phyloP scores from a whole-genome alignment of 2,329 filamentous ascomycete genomes.

The Colletotrichum cuscutae region DNA sequence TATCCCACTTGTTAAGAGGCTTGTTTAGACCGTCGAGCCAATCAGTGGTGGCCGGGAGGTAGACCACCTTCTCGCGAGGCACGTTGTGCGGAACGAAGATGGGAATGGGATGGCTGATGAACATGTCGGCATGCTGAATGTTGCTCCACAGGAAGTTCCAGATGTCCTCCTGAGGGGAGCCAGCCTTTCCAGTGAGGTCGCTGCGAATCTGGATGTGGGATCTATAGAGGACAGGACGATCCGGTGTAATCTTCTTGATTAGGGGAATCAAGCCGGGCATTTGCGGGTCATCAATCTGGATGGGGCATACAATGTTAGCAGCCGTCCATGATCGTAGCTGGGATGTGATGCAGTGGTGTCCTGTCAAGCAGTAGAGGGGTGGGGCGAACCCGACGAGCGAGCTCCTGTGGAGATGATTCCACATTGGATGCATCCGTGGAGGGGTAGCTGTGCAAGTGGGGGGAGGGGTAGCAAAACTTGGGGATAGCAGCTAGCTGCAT shows the following conservation, averaged over 20 bases:
- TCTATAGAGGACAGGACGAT: slow-evolving; percentile 82
- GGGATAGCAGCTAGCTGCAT: slow-evolving; percentile 7
- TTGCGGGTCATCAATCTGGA: slow-evolving; percentile 81
- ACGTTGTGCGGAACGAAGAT: slow-evolving; percentile 79
- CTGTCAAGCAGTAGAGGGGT: neutral
- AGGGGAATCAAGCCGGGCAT: slow-evolving; percentile 84
- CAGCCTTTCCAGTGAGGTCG: slow-evolving; percentile 72
- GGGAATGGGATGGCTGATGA: slow-evolving; percentile 84
- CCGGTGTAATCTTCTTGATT: slow-evolving; percentile 75
- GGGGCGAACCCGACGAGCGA: slow-evolving; percentile 6
- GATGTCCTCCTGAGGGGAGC: slow-evolving; percentile 75
- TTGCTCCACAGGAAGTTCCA: slow-evolving; percentile 82
- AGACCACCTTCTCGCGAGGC: slow-evolving; percentile 73
- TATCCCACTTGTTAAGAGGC: slow-evolving; percentile 74
- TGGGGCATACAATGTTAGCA: slow-evolving; percentile 11
- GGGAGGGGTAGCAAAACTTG: slow-evolving; percentile 19
- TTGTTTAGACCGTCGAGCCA: slow-evolving; percentile 89
- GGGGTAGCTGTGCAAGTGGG: slow-evolving; percentile 25
- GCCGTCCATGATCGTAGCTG: neutral
- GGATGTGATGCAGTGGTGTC: neutral
- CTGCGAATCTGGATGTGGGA: slow-evolving; percentile 86
- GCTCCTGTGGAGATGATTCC: slow-evolving; percentile 28
- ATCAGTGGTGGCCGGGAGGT: slow-evolving; percentile 84
- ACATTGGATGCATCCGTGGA: slow-evolving; percentile 20
- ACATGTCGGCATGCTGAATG: slow-evolving; percentile 78